A percentile compares a stretch with the other conserved stretches of the same genome.
phyloP scores from a whole-genome alignment of 192 early-diverging fungal species.

The Coemansia sp. region DNA sequence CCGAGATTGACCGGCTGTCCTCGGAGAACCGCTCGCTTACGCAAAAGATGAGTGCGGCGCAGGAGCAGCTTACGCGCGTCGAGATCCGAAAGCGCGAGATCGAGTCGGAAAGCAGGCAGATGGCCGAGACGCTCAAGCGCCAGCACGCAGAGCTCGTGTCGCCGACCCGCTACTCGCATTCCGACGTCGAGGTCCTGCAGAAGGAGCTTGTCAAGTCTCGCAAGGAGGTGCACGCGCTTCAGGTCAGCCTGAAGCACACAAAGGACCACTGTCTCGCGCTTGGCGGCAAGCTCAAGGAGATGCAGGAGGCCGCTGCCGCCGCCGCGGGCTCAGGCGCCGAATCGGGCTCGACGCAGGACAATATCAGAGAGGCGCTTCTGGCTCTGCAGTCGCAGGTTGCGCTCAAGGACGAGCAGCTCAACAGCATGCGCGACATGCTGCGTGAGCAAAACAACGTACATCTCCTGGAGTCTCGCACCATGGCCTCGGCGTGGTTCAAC shows the following conservation, averaged over 20 bases:
- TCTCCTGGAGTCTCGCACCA: conserved; percentile 71
- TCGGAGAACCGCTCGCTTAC: conserved; percentile 53
- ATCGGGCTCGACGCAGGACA: conserved; percentile 22
- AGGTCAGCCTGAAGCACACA: conserved; percentile 42
- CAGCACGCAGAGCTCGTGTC: conserved; percentile 23
- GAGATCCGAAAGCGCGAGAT: conserved; percentile 32
- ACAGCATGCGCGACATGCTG: conserved; percentile 67
- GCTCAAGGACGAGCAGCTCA: conserved; percentile 53
- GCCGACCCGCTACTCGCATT: conserved; percentile 24
- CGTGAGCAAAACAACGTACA: conserved; percentile 56
- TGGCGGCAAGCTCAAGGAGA: conserved; percentile 22
- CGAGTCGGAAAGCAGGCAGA: conserved; percentile 26
- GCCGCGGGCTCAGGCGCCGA: conserved; percentile 17
- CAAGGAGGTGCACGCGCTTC: conserved; percentile 39
- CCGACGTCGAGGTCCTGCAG: conserved; percentile 39
- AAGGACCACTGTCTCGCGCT: conserved; percentile 49
- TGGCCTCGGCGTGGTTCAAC: conserved; percentile 76
- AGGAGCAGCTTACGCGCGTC: conserved; percentile 29
- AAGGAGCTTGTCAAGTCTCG: conserved; percentile 48
- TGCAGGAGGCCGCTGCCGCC: conserved; percentile 14
- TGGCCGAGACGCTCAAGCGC: conserved; percentile 24
- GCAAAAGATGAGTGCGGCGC: conserved; percentile 19
- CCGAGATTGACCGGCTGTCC: conserved; percentile 43
- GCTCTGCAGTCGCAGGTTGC: conserved; percentile 54
- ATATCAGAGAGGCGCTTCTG: conserved; percentile 58